Evolutionary conservation across 345 rosid genomes (phyloP).

Genomic region (Arabidopsis thaliana): TAIR10.1 NC_003074.8:6656001-6656500

Average conservation of each 20-base stretch:
- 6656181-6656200: conserved; percentile 22
- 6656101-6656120: conserved; percentile 74
- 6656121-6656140: conserved; percentile 95
- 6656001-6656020: conserved; percentile 18
- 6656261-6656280: conserved; percentile 26
- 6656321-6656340: conserved; percentile 11
- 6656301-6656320: conserved; percentile 6
- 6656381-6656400: conserved; percentile 94
- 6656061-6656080: neutral
- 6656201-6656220: conserved; percentile 10
- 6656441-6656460: conserved; percentile 95
- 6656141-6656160: conserved; percentile 90
- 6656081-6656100: conserved; percentile 4
- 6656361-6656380: conserved; percentile 95
- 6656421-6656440: conserved; percentile 88
- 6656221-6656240: conserved; percentile 13
- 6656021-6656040: conserved; percentile 16
- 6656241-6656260: conserved; percentile 27
- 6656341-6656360: conserved; percentile 30
- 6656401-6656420: conserved; percentile 77
- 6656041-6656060: conserved; percentile 20
- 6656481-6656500: conserved; percentile 30
- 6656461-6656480: conserved; percentile 50
- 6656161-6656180: conserved; percentile 73
- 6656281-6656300: conserved; percentile 6